Conservation (phyloP, 1,139 yeast genomes). For the Taiozyma sp. region DNA sequence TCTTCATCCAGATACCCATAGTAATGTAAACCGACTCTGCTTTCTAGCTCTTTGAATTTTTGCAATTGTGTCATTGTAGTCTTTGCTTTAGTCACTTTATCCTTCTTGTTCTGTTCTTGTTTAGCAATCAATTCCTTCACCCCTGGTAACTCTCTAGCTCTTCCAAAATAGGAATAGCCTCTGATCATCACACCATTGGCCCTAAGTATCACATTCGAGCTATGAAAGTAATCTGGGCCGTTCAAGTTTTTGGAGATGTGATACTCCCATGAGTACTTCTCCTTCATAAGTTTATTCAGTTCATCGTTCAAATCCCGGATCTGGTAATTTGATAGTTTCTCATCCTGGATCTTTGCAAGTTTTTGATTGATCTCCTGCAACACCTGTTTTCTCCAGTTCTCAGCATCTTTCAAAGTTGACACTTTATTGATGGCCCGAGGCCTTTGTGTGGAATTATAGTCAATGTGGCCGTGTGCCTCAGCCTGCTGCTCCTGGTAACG, state of each 20-base stretch:
- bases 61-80: slow-evolving; percentile 15
- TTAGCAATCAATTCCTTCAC: slow-evolving; percentile 48
- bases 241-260: slow-evolving; percentile 57
- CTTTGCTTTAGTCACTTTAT: slow-evolving; percentile 19
- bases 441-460: slow-evolving; percentile 50
- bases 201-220: slow-evolving; percentile 16
- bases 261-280: slow-evolving; percentile 73
- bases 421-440: slow-evolving; percentile 59
- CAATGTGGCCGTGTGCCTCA: slow-evolving; percentile 54
- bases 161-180: slow-evolving; percentile 59
- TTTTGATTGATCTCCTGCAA: slow-evolving; percentile 58
- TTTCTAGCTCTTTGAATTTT: slow-evolving; percentile 15
- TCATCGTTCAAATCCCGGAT: slow-evolving; percentile 73
- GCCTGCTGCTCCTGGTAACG: slow-evolving; percentile 60
- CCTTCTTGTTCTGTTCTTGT: slow-evolving; percentile 27
- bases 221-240: slow-evolving; percentile 54
- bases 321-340: slow-evolving; percentile 50
- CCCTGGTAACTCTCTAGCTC: slow-evolving; percentile 79
- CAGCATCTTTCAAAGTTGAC: slow-evolving; percentile 58
- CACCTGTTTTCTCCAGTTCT: slow-evolving; percentile 66
- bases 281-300: slow-evolving; percentile 61
- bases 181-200: slow-evolving; percentile 16
- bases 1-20: slow-evolving; percentile 43
- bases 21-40: slow-evolving; percentile 33
- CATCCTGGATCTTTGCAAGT: slow-evolving; percentile 61